Evolutionary conservation across 225 moss, liverwort and hornwort genomes (phyloP).

Genomic region (Marchantia polymorpha): DNA sequence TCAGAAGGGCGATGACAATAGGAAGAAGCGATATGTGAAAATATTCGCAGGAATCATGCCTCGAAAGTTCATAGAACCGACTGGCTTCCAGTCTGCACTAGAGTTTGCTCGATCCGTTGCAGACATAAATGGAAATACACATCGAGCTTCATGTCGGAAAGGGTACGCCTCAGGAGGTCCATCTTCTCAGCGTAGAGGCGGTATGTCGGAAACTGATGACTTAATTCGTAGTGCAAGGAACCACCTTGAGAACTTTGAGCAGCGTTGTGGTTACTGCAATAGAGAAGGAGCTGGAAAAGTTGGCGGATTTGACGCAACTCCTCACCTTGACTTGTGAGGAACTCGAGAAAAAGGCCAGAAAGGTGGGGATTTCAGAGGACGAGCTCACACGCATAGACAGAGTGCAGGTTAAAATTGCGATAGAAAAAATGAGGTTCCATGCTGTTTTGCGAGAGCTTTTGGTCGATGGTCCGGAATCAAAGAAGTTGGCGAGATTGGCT

Average conservation of each 20-base stretch:
- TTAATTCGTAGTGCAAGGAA: background rate
- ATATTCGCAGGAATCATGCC: slow-evolving; percentile 23
- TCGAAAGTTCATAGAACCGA: background rate
- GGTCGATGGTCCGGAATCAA: slow-evolving; percentile 17
- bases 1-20: background rate
- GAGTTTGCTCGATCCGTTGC: slow-evolving; percentile 15
- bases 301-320: slow-evolving; percentile 15
- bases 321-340: slow-evolving; percentile 3
- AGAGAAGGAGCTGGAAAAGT: slow-evolving; percentile 18
- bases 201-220: slow-evolving; percentile 8
- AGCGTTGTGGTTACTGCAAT: slow-evolving; percentile 4
- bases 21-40: slow-evolving; percentile 13
- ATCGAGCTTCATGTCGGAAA: slow-evolving; percentile 13
- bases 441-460: slow-evolving; percentile 9
- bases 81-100: slow-evolving; percentile 9
- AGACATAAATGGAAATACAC: background rate
- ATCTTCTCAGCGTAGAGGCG: slow-evolving; percentile 11
- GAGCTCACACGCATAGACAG: background rate
- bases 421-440: slow-evolving; percentile 3
- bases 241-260: slow-evolving; percentile 17
- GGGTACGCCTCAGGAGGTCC: slow-evolving; percentile 22
- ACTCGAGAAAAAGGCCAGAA: slow-evolving; percentile 5
- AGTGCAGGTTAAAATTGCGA: background rate
- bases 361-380: background rate
- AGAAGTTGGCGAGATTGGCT: slow-evolving; percentile 6